Evolutionary conservation across 768 basidiomycete genomes (phyloP), one percentile per base, ranked within the genome.

Genomic region (Russula emetica): DNA sequence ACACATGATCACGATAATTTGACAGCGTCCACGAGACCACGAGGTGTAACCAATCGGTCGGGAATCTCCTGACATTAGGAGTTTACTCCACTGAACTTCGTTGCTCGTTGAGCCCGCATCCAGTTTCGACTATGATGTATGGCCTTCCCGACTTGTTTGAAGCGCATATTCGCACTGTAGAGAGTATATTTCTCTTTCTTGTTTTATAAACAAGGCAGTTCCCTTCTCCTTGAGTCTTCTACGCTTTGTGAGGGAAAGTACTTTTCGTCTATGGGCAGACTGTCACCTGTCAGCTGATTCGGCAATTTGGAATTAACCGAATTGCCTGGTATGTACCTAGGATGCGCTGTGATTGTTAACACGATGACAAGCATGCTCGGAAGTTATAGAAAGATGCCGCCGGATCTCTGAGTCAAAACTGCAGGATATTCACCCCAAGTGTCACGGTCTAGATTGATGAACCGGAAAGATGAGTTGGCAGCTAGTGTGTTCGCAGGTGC

Each of bases 271-370:
- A 45, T 45, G 44, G n/a, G 44, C 8, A 5, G 44, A 26, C 24
- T 49, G 47, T 24, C 47, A 26, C 14, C 49, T 24, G 24, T 10
- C 49, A 3, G 5, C 49, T 50, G 5, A 18, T 7, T 50, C 24
- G 0, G 24, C 26, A 50, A 50, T 16, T 50, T 50, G 49, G 24
- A 13, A 16, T 26, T 50, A 10, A 5, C 7, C 5, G 24, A 50
- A 14, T 26, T 26, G 14, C 49, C 24, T 49, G n/a, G 22, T 47
- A 22, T 22, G 10, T 22, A n/a, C 0, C n/a, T 13, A 22, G 4
- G 76, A 2, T 74, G 76, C 55, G 66, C 74, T 32, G 62, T 71
- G 24, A 32, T 75, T 14, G 69, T 68, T 10, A 44, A 20, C 6
- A 7, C 42, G 42, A 3, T 44, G 42, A n/a, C 20, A n/a, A n/a